Base-by-base conservation (phyloP, 1,284 basidiomycete species). In the Agroathelia rolfsii region DNA sequence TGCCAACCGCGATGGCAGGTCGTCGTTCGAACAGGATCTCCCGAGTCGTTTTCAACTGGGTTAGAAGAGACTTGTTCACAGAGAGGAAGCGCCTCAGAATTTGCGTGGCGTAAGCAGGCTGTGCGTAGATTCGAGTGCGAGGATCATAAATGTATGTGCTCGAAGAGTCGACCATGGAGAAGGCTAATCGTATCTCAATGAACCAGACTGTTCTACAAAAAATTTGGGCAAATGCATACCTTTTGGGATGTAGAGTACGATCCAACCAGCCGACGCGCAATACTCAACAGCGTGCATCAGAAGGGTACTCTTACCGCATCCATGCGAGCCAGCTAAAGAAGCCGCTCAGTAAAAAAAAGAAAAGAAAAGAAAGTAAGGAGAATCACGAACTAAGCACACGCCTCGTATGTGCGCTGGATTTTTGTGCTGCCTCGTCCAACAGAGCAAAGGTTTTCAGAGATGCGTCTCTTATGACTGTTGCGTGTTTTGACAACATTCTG, bases 161-260 rank as follows among this genome's bases (percentile, higher is more conserved):
- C 1, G 81, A 78, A 1, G 84, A 88, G 58, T 92, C 77, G 42
- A 92, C 79, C 35, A 87, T 69, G 37, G 69, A 72, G 40, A 77
- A 69, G 2, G 76, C 81, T 76, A n/a, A n/a, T n/a, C n/a, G 44
- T 11, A 24, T 19, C 4, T 25, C 12, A 28, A 30, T 22, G 11
- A 15, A n/a, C n/a, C n/a, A n/a, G n/a, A n/a, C n/a, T n/a, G 22
- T 16, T 18, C 30, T 17, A 3, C 28, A 34, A 38, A 30, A n/a
- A n/a, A 14, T 11, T 9, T 18, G 23, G 9, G 41, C 36, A n/a
- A 32, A 6, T 3, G 41, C 65, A 22, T 26, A 85, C 84, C 74
- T 57, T 78, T 64, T 3, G 92, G 89, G n/a, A 90, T 69, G 53
- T 94, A 96, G 27, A 95, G 56, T 16, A 93, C 86, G 23, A 94